Base-by-base conservation (phyloP, 768 basidiomycete genomes). In the Rhodotorula taiwanensis region DNA sequence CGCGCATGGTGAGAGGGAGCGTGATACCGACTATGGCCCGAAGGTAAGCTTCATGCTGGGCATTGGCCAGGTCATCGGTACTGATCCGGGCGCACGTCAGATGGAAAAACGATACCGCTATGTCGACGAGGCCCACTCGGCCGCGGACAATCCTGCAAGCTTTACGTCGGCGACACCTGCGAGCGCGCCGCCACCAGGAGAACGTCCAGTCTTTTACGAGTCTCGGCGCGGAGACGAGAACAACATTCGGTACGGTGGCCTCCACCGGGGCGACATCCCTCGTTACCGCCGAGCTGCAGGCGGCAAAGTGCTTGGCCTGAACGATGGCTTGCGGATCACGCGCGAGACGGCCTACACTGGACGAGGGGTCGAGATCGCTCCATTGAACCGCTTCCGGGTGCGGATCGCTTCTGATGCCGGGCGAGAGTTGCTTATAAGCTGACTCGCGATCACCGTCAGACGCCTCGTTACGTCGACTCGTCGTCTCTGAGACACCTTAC, bases 221-320 rank as follows among this genome's bases (percentile, higher is more conserved):
- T 62, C 61, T 18, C 36, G 59, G 14, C 41, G 48, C 1, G 66
- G 66, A n/a, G 70, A 70, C 60, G 41, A 52, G 36, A 39, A 49
- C 45, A 70, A 70, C 58, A 27, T 67, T 25, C 59, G 43, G 7
- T 67, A 67, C 52, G 65, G 60, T 10, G 62, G 62, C 1, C 33
- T 70, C 8, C 62, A 70, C 25, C 61, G 60, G 16, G 66, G 70
- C 25, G 66, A 70, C 34, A 44, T 70, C 8, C 60, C 70, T 13
- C 15, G 54, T 15, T 70, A 67, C 27, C 20, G 39, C 0, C 43
- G 70, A 0, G 4, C 48, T 7, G 62, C 55, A 16, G 47, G 23
- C 1, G 70, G 70, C 0, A 44, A 64, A 10, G 61, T 71, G 9
- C 5, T 71, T 5, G 70, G 70, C 4, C 52, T 68, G 25, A 64